Evolutionary conservation across 2,329 filamentous ascomycete genomes (phyloP).

Genomic region (Dothistroma septosporum): DNA sequence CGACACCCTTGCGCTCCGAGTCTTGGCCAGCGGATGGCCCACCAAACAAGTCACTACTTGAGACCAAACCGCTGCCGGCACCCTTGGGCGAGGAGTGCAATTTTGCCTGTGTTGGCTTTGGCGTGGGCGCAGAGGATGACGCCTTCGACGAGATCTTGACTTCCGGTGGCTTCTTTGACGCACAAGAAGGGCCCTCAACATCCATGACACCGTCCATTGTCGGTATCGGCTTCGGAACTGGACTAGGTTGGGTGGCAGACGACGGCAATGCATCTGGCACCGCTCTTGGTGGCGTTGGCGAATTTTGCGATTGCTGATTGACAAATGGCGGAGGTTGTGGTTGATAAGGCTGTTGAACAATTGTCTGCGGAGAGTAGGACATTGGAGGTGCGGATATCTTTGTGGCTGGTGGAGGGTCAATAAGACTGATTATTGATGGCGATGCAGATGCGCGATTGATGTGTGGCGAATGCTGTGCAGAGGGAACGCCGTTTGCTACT

Average conservation of each 20-base stretch:
- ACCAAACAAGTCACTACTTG: conserved; percentile 58
- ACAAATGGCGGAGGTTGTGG: conserved; percentile 19
- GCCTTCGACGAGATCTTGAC: conserved; percentile 27
- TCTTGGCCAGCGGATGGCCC: conserved; percentile 46
- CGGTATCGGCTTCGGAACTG: conserved; percentile 10
- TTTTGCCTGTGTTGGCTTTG: conserved; percentile 41
- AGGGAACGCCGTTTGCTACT: conserved; percentile 26
- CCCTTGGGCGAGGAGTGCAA: conserved; percentile 34
- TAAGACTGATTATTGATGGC: conserved; percentile 84
- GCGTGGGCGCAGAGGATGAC: conserved; percentile 27
- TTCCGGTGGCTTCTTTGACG: conserved; percentile 15
- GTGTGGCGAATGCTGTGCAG: conserved; percentile 39
- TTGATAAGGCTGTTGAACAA: conserved; percentile 19
- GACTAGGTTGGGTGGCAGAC: conserved; percentile 11
- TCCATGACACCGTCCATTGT: conserved; percentile 33
- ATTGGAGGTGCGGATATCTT: conserved; percentile 31
- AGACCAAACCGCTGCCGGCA: conserved; percentile 61
- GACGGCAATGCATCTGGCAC: conserved; percentile 5
- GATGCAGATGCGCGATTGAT: conserved; percentile 77
- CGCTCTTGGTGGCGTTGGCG: conserved; percentile 21
- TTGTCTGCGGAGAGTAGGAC: conserved; percentile 27
- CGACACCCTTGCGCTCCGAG: conserved; percentile 50
- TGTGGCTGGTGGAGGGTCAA: conserved; percentile 60
- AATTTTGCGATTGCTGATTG: conserved; percentile 15
- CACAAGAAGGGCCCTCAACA: conserved; percentile 24